Evolutionary conservation across 139 green algal genomes (phyloP).

Genomic region (Picochlorum sp.): DNA sequence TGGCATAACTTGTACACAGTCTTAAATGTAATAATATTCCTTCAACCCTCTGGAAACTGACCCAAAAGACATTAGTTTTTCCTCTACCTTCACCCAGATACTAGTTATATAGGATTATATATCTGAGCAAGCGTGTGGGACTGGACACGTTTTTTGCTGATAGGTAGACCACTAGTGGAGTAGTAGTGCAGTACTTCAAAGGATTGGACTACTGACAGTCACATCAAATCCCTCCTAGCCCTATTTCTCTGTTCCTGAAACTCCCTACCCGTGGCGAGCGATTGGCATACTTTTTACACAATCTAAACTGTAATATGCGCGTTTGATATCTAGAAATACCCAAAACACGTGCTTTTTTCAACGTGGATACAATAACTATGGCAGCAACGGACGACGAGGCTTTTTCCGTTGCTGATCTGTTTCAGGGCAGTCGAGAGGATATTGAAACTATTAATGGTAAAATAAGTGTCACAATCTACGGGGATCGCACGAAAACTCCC

Average conservation of each 20-base stretch:
- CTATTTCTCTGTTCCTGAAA: slow-evolving; percentile 11
- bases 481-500: slow-evolving; percentile 21
- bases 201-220: no score
- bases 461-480: slow-evolving; percentile 22
- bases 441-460: slow-evolving; percentile 18
- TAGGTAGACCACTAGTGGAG: no score
- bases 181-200: no score
- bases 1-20: not conserved
- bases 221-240: not conserved
- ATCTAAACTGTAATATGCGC: not conserved
- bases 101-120: no score
- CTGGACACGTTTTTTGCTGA: no score
- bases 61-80: no score
- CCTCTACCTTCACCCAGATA: no score
- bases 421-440: slow-evolving; percentile 4
- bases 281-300: not conserved
- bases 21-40: no score
- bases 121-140: no score
- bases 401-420: not conserved
- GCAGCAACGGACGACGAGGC: not conserved
- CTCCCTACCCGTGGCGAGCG: not conserved
- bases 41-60: no score
- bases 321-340: no score
- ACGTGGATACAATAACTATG: not conserved
- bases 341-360: no score